Conservation (phyloP, 148 eudicot species). For the Vaccinium vitisidaea region DNA sequence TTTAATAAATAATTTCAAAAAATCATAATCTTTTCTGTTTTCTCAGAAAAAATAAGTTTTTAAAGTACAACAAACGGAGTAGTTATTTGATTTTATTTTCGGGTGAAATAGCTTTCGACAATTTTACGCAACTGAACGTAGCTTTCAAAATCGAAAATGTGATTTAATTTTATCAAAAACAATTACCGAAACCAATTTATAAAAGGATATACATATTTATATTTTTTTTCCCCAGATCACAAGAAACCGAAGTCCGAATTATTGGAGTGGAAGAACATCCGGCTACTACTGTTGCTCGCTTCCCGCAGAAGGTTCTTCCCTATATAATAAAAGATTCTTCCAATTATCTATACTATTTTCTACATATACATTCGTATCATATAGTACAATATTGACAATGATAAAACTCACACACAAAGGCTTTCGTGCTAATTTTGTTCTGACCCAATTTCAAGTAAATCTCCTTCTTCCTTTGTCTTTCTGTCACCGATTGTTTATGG, state of each 20-base stretch:
- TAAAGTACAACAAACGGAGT: too few relatives aligned
- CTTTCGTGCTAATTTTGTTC: conserved; percentile 31
- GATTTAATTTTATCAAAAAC: background rate
- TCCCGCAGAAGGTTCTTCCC: conserved; percentile 3
- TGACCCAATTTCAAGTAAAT: conserved; percentile 12
- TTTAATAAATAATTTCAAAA: too few relatives aligned
- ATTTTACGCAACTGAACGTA: background rate
- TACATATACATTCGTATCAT: background rate
- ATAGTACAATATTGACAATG: background rate
- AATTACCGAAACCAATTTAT: background rate
- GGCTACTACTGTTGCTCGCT: background rate
- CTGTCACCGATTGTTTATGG: background rate
- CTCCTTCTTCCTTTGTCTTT: conserved; percentile 4
- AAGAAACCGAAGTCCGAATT: too few relatives aligned
- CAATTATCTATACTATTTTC: background rate
- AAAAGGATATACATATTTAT: background rate
- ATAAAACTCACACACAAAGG: conserved; percentile 3
- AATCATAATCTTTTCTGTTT: too few relatives aligned
- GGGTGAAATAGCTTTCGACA: background rate
- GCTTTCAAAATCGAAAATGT: background rate
- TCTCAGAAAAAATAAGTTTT: too few relatives aligned
- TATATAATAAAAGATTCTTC: background rate
- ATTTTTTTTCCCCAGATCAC: too few relatives aligned
- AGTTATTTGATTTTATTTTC: too few relatives aligned
- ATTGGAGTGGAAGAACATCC: background rate